Conservation (phyloP, 345 rosid species). For the Lumnitzera littorea region DNA sequence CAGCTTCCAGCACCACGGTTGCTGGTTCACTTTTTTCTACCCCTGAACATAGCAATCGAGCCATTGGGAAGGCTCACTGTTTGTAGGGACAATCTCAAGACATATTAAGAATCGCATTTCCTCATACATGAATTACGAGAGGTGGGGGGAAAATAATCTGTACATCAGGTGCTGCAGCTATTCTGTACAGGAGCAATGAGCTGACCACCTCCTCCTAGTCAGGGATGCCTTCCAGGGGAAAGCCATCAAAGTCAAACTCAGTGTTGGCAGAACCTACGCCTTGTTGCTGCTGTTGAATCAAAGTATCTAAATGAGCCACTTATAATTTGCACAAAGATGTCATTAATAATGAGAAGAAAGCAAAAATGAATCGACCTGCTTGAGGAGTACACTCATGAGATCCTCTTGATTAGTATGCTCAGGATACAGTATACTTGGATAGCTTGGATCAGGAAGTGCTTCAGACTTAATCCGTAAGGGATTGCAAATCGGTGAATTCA, state of each 20-base stretch:
- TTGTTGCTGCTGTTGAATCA: conserved; percentile 48
- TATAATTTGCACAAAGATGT: no score
- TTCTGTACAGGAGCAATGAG: conserved; percentile 3
- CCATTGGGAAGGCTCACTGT: no score
- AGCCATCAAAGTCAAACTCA: conserved; percentile 81
- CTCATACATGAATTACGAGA: conserved; percentile 2
- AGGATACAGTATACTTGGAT: conserved; percentile 30
- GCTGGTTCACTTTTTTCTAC: neutral
- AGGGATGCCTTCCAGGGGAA: conserved; percentile 56
- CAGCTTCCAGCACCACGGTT: no score
- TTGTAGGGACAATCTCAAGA: neutral
- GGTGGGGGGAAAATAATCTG: conserved; percentile 22
- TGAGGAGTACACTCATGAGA: conserved; percentile 81
- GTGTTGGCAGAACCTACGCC: conserved; percentile 42
- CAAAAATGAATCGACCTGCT: conserved; percentile 44
- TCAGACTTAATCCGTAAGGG: conserved; percentile 64
- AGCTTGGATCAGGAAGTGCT: conserved; percentile 36
- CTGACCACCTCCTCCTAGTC: conserved; percentile 30
- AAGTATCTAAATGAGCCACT: no score
- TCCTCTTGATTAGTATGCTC: conserved; percentile 74
- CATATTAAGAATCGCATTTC: conserved; percentile 3
- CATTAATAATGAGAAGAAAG: neutral
- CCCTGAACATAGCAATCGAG: neutral
- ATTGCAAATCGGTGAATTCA: conserved; percentile 25
- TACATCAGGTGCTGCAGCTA: conserved; percentile 22